Evolutionary conservation across 495 filamentous ascomycete genomes (phyloP).

Genomic region (Tetracladium setigerum): DNA sequence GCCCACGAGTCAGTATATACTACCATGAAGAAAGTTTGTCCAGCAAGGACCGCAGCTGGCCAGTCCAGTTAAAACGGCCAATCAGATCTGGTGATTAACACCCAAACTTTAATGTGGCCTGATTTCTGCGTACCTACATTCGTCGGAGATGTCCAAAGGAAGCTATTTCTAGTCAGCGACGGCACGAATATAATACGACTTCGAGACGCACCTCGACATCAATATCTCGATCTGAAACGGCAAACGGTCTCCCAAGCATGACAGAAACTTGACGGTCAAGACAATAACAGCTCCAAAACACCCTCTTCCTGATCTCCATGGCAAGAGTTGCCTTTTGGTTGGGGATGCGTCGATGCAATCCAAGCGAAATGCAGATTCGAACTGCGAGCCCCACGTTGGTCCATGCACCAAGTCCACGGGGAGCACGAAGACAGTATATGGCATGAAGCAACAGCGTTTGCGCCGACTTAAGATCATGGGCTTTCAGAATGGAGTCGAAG

Average conservation of each 20-base stretch:
- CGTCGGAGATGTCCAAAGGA: not conserved
- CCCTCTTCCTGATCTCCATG: slow-evolving; percentile 3
- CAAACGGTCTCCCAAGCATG: slow-evolving; percentile 7
- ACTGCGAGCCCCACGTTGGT: slow-evolving; percentile 39
- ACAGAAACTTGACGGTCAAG: slow-evolving; percentile 8
- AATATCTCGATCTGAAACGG: slow-evolving; percentile 7
- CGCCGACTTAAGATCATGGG: slow-evolving; percentile 2
- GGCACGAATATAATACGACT: not conserved
- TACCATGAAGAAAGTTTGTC: too few species aligned
- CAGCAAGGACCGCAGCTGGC: too few species aligned
- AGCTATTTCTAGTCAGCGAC: slow-evolving; percentile 1
- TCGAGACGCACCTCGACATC: slow-evolving; percentile 1
- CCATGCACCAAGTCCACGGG: slow-evolving; percentile 5
- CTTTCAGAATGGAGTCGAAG: slow-evolving; percentile 1
- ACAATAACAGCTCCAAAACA: slow-evolving; percentile 10
- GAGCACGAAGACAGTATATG: slow-evolving; percentile 6
- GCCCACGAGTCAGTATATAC: too few species aligned
- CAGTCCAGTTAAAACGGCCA: too few species aligned
- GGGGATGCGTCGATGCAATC: slow-evolving; percentile 26
- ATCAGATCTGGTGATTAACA: too few species aligned
- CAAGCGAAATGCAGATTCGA: slow-evolving; percentile 45
- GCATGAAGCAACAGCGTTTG: not conserved
- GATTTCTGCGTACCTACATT: too few species aligned
- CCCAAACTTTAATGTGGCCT: too few species aligned
- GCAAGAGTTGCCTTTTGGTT: not conserved